Conservation (phyloP, 2,329 filamentous ascomycete species). For the Diaporthe citrichinensis region DNA sequence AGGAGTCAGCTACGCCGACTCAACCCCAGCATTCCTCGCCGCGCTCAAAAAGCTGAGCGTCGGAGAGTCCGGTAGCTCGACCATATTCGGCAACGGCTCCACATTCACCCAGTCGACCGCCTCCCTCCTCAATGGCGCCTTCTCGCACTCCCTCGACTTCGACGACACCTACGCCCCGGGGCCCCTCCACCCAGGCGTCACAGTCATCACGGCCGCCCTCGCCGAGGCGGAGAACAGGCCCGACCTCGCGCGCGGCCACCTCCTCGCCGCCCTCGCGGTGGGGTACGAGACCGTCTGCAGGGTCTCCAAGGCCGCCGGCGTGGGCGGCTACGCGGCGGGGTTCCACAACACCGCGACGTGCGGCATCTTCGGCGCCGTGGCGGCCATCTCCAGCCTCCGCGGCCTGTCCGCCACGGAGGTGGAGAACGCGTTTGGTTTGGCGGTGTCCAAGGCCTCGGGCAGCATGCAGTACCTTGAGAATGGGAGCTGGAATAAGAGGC, state of each 20-base stretch:
- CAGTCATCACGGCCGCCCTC: slow-evolving; percentile 54
- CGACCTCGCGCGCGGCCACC: not conserved
- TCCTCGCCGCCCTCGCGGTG: slow-evolving; percentile 44
- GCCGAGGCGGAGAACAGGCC: slow-evolving; percentile 43
- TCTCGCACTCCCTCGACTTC: slow-evolving; percentile 60
- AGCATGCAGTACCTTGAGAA: slow-evolving; percentile 51
- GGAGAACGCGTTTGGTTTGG: slow-evolving; percentile 47
- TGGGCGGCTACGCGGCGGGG: slow-evolving; percentile 46
- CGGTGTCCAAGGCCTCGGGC: slow-evolving; percentile 47
- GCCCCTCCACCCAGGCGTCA: slow-evolving; percentile 57
- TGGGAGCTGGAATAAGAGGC: slow-evolving; percentile 48
- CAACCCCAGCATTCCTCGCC: not conserved
- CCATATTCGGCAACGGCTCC: slow-evolving; percentile 51
- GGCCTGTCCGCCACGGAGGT: slow-evolving; percentile 42
- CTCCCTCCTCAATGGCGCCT: slow-evolving; percentile 57
- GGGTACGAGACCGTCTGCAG: slow-evolving; percentile 49
- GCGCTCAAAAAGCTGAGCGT: not conserved
- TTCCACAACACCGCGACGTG: slow-evolving; percentile 49
- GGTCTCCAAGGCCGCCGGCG: slow-evolving; percentile 45
- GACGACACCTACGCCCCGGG: slow-evolving; percentile 60
- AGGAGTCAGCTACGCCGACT: slow-evolving; percentile 23
- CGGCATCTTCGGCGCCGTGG: slow-evolving; percentile 48
- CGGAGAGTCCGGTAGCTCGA: not conserved
- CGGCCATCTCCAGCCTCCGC: slow-evolving; percentile 46
- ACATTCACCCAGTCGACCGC: slow-evolving; percentile 55